Evolutionary conservation across 2,329 filamentous ascomycete species (phyloP), one percentile per base, ranked within the genome.

Genomic region (Colletotrichum limetticola): DNA sequence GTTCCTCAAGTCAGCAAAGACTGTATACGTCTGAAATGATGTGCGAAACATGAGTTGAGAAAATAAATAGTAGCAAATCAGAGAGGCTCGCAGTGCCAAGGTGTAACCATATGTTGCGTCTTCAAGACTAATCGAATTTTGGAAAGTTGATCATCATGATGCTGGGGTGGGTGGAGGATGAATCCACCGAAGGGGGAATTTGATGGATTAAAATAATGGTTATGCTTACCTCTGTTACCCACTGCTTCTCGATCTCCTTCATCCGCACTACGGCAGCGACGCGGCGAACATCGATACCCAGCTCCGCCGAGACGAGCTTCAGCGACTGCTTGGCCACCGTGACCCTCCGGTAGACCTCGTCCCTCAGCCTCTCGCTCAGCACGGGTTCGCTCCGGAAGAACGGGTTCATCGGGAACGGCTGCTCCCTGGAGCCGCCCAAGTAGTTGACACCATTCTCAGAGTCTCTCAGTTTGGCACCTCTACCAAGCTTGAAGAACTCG

Each of bases 91-190:
- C 88, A 92, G 92, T 90, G 89, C 88, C 90, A 90, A 86, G 90
- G 89, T 93, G 87, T 96, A 96, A 98, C 94, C 94, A 97, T 92
- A 88, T 91, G 82, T 72, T 86, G 83, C 91, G 95, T 98, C 95
- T 98, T 98, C 89, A 97, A 98, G 96, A 98, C 96, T 98, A 98
- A 98, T 98, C 96, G 96, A 93, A 92, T 91, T 89, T 89, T 90
- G 85, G 87, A 89, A 94, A 84, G 82, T 80, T 77, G 79, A 82
- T 90, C 89, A 91, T 91, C 89, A 91, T 83, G 65, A 74, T 78
- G 78, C 66, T 53, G 52, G 52, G 52, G 14, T 28, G 32, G 32
- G 22, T 30, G 37, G 37, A 58, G 26, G 19, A 32, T 63, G 24
- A n/a, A 61, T 55, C 37, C 37, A 19, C 19, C 19, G 16, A 19